Evolutionary conservation across 176 grass and related monocot genomes (phyloP).

Genomic region (Canna indica): DNA sequence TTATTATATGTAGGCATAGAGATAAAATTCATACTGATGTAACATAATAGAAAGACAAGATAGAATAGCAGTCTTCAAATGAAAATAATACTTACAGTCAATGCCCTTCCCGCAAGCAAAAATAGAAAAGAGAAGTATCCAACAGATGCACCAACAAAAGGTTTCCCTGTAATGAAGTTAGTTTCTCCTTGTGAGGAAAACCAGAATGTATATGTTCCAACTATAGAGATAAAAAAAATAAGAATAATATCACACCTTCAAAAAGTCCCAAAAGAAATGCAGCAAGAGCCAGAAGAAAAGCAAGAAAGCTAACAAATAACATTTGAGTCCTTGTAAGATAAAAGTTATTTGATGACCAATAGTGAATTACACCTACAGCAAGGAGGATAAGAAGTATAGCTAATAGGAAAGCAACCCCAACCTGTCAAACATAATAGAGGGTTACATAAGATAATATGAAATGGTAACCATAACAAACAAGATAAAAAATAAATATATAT

Average conservation of each 20-base stretch:
- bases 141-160: slow-evolving; percentile 95
- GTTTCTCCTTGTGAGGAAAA: slow-evolving; percentile 10
- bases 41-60: slow-evolving; percentile 11
- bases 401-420: slow-evolving; percentile 87
- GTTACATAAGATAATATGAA: background rate
- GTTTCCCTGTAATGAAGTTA: slow-evolving; percentile 44
- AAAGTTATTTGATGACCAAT: slow-evolving; percentile 98
- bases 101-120: slow-evolving; percentile 93
- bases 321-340: slow-evolving; percentile 96
- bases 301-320: slow-evolving; percentile 82
- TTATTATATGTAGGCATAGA: background rate
- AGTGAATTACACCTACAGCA: slow-evolving; percentile 89
- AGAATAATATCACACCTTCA: slow-evolving; percentile 40
- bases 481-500: background rate
- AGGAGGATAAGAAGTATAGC: slow-evolving; percentile 77
- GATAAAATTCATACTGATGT: slow-evolving; percentile 3
- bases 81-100: slow-evolving; percentile 67
- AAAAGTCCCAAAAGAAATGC: slow-evolving; percentile 90
- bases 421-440: slow-evolving; percentile 32
- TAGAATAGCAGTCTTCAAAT: slow-evolving; percentile 21
- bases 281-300: slow-evolving; percentile 81
- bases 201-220: slow-evolving; percentile 3
- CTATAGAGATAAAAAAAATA: slow-evolving; percentile 4
- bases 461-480: background rate
- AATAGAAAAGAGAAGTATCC: slow-evolving; percentile 99